Evolutionary conservation across 2,329 filamentous ascomycete species (phyloP).

Genomic region (Didymella pomorum): DNA sequence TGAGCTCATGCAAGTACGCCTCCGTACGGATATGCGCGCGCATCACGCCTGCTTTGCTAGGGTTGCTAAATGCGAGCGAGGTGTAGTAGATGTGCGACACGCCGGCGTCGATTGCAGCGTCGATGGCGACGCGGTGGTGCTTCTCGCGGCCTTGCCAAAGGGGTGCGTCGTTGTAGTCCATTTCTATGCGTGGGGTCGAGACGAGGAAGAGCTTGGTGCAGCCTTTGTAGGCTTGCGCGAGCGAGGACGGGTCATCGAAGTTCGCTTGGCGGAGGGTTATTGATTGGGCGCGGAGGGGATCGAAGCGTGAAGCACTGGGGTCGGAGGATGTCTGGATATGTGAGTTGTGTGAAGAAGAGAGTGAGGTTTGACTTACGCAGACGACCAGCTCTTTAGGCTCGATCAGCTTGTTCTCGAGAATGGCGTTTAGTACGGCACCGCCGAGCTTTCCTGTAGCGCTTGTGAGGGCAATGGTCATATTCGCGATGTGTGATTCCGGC

Average conservation of each 20-base stretch:
- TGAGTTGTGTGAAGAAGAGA: neutral
- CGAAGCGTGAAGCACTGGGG: slow-evolving; percentile 32
- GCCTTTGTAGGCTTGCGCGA: slow-evolving; percentile 48
- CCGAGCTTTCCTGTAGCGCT: slow-evolving; percentile 58
- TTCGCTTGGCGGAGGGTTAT: slow-evolving; percentile 50
- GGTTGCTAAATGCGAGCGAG: slow-evolving; percentile 53
- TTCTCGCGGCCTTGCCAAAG: slow-evolving; percentile 54
- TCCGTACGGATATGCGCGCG: slow-evolving; percentile 58
- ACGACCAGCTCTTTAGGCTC: slow-evolving; percentile 50
- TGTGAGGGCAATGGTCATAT: slow-evolving; percentile 50
- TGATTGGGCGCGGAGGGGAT: slow-evolving; percentile 39
- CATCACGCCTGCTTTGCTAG: slow-evolving; percentile 56
- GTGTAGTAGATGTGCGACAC: slow-evolving; percentile 59
- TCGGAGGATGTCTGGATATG: slow-evolving; percentile 32
- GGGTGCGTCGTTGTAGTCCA: slow-evolving; percentile 55
- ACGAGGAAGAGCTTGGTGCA: slow-evolving; percentile 56
- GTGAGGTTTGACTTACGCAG: slow-evolving; percentile 35
- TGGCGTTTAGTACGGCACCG: slow-evolving; percentile 52
- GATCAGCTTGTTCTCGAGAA: slow-evolving; percentile 54
- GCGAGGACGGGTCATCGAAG: slow-evolving; percentile 50
- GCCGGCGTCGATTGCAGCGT: slow-evolving; percentile 52
- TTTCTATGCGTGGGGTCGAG: slow-evolving; percentile 54
- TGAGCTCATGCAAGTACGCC: slow-evolving; percentile 47
- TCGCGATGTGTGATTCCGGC: neutral
- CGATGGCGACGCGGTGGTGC: slow-evolving; percentile 55